Evolutionary conservation across 176 grass and related monocot species (phyloP), one percentile per base, ranked within the genome.

Genomic region (Triticum dicoccoides): DNA sequence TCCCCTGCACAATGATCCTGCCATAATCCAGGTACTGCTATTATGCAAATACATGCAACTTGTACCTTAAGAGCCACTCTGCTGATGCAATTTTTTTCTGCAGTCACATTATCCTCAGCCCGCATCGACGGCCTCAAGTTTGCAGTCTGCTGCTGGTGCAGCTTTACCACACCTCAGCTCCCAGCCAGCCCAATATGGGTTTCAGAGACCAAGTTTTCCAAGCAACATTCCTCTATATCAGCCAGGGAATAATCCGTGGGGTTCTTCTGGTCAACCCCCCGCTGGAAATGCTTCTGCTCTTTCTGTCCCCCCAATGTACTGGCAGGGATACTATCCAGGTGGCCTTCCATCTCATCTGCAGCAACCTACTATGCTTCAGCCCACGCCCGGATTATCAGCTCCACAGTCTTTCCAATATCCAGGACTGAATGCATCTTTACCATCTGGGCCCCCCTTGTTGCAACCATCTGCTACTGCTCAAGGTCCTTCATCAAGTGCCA

Each of bases 41-140:
- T 78, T 66, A 79, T 59, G 33, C 27, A 78, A 42, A 58, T 73
- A 66, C 4, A 58, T 79, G n/a, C 24, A 61, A 24, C 18, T n/a
- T 63, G 17, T 20, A 15, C 7, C 10, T 87, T 65, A 68, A 18
- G n/a, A 27, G 25, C 41, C 25, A 29, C 24, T 41, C 70, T 65
- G 39, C 76, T 89, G 49, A 87, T 58, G 9, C 77, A 38, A 29
- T 85, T 41, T 54, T 80, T 13, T 85, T 87, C 61, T 76, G 83
- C 88, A 97, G 95, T 90, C 92, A 20, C 95, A 97, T 80, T 92
- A 92, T 91, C 84, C 88, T 80, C 91, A 76, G 38, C 81, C 90
- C 78, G 65, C 88, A 32, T 91, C 84, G 32, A 77, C 95, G 24
- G 79, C 88, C 37, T 73, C 90, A 87, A 97, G 82, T 51, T 82